Percentiles rank a stretch among this genome's conserved stretches.
Conservation (phyloP, 805 yeast genomes). For the Candida vaughaniae region DNA sequence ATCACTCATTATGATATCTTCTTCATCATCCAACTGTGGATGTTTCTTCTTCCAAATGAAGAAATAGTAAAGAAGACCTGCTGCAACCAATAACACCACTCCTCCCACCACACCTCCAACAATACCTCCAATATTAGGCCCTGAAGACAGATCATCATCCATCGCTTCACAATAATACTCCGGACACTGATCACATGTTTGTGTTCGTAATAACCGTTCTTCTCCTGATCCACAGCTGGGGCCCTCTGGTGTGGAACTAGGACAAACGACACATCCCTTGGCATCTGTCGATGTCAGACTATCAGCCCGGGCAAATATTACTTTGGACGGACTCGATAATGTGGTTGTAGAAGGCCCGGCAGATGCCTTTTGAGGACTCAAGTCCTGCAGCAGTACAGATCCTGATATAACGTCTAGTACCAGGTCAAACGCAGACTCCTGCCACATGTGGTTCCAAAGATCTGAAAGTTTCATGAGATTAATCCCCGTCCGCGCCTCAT, state of each 20-base stretch:
- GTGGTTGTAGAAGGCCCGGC: too few relatives aligned
- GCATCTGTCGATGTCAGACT: slow-evolving; percentile 4
- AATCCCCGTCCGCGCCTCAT: too few relatives aligned
- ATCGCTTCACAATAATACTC: slow-evolving; percentile 19
- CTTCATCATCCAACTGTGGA: slow-evolving; percentile 28
- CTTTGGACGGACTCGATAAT: too few relatives aligned
- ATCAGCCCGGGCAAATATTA: slow-evolving; percentile 2
- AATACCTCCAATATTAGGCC: slow-evolving; percentile 33
- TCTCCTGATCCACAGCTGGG: slow-evolving; percentile 27
- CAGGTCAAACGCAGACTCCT: too few relatives aligned
- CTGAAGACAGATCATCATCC: slow-evolving; percentile 5
- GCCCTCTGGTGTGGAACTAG: slow-evolving; percentile 22
- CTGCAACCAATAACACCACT: slow-evolving; percentile 24
- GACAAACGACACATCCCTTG: slow-evolving; percentile 36
- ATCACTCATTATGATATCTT: slow-evolving; percentile 20
- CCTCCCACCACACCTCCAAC: slow-evolving; percentile 46
- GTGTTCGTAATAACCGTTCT: slow-evolving; percentile 20
- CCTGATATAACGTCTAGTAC: too few relatives aligned
- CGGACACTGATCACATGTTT: slow-evolving; percentile 26
- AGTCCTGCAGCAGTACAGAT: too few relatives aligned
- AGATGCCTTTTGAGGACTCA: too few relatives aligned
- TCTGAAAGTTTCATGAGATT: too few relatives aligned
- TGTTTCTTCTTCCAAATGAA: slow-evolving; percentile 33
- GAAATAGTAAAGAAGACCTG: slow-evolving; percentile 25
- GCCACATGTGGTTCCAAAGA: too few relatives aligned